Evolutionary conservation across 768 basidiomycete genomes (phyloP).

Genomic region (Suillus sp.): DNA sequence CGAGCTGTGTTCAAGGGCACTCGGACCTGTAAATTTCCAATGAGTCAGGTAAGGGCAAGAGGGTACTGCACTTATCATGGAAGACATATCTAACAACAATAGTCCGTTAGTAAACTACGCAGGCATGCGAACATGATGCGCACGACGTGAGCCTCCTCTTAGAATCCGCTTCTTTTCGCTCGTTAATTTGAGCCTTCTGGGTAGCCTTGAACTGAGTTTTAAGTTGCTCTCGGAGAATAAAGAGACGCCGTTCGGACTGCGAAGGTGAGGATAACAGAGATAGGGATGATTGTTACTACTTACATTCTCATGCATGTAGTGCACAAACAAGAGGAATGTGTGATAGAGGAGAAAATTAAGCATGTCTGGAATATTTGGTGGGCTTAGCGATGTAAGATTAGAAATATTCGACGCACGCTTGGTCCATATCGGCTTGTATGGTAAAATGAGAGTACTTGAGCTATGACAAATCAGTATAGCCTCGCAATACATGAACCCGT

Average conservation of each 20-base stretch:
- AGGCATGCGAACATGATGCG: constrained; percentile 38
- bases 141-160: constrained; percentile 81
- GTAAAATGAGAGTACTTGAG: constrained; percentile 38
- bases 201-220: constrained; percentile 73
- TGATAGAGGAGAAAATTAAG: constrained; percentile 81
- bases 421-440: constrained; percentile 39
- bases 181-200: constrained; percentile 75
- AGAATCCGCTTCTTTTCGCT: constrained; percentile 73
- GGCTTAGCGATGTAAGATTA: constrained; percentile 12
- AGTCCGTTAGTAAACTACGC: constrained; percentile 3
- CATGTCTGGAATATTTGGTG: constrained; percentile 42
- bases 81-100: constrained; percentile 60
- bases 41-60: constrained; percentile 19
- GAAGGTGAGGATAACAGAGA: constrained; percentile 10
- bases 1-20: constrained; percentile 81
- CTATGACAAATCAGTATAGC: constrained; percentile 30
- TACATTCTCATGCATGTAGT: constrained; percentile 65
- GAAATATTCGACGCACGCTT: constrained; percentile 35
- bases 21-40: constrained; percentile 58
- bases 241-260: constrained; percentile 60
- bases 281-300: constrained; percentile 19
- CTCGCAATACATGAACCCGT: constrained; percentile 22
- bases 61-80: constrained; percentile 58
- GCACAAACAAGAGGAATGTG: constrained; percentile 75
- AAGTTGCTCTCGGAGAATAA: constrained; percentile 71